Base-by-base conservation (phyloP, 257 asterid genomes). In the Solanum lycopersicoides region DNA sequence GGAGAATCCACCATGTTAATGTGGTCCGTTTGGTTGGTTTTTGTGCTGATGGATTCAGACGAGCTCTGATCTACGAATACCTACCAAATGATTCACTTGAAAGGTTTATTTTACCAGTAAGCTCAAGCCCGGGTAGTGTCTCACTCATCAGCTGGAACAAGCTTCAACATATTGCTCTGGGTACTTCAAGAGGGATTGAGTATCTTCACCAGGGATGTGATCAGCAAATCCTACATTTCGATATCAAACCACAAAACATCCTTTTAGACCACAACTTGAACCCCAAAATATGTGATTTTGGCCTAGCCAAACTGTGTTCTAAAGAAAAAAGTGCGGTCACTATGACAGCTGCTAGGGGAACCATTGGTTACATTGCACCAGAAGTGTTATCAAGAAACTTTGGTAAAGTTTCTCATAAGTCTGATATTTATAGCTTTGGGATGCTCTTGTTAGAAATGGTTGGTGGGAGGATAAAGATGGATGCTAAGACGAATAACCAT, bases 151-250 rank as follows among this genome's bases (percentile, higher is more conserved):
- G 79, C 79, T 72, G 79, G 79, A 35, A 35, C 45, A 72, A 72
- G 28, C 79, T 72, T 34, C 45, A 72, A 16, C 44, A 72, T 34
- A 72, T 72, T 34, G 45, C 45, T 72, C 45, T 72, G 11, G 79
- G 79, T 34, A 72, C 79, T 34, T 45, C 79, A 72, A 72, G 79
- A 77, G 83, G 83, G 83, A 77, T 77, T 42, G 63, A 77, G 18
- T 77, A 77, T 77, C 83, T 77, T 77, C 83, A 77, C 83, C 83
- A 77, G 83, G 83, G 83, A 77, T 77, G 63, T 77, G 60, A 77
- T 77, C 83, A 77, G 63, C 63, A 77, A 25, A 77, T 77, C 60
- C 83, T 77, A 6, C 83, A 77, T 44, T 77, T 77, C n/a, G 83
- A 77, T 42, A 77, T 77, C 37, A 77, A 77, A 44, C 83, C 83